These are phyloP conservation scores for Sporothrix brunneoviolacea DNA, from an alignment of 2,329 filamentous ascomycete genomes.

Conservation along the genomic window DNA sequence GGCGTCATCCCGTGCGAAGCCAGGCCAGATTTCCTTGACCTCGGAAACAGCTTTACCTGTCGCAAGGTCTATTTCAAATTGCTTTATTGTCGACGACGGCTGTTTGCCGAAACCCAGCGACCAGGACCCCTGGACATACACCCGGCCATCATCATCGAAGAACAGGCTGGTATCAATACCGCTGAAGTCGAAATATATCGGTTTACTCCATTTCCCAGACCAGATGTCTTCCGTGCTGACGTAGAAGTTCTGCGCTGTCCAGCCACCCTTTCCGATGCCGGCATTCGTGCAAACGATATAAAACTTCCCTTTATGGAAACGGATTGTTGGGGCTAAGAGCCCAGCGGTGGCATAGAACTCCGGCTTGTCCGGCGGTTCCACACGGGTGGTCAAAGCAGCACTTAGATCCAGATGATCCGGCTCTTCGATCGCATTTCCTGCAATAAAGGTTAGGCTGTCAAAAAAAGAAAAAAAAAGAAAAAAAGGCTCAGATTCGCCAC, in stretches of 20 bases:
- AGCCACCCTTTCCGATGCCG: too few species aligned
- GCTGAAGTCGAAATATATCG: not conserved
- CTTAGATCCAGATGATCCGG: too few species aligned
- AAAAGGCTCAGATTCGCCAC: too few species aligned
- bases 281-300: constrained; percentile 2
- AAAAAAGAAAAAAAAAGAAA: too few species aligned
- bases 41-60: not conserved
- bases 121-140: not conserved
- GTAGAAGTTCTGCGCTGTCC: too few species aligned
- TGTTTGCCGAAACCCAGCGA: too few species aligned
- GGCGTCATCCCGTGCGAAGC: not conserved
- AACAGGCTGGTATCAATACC: constrained; percentile 1
- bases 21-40: not conserved
- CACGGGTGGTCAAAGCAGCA: too few species aligned
- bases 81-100: not conserved
- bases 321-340: not conserved
- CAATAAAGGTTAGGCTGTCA: too few species aligned
- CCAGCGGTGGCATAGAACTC: too few species aligned
- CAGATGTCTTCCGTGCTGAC: too few species aligned
- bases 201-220: not conserved
- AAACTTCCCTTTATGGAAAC: not conserved
- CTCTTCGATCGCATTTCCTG: constrained; percentile 3
- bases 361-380: too few species aligned
- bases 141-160: constrained; percentile 1
- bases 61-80: not conserved